These are phyloP conservation scores for Diddensiella transvaalensis DNA, from an alignment of 805 yeast genomes.

Conservation along the genomic window DNA sequence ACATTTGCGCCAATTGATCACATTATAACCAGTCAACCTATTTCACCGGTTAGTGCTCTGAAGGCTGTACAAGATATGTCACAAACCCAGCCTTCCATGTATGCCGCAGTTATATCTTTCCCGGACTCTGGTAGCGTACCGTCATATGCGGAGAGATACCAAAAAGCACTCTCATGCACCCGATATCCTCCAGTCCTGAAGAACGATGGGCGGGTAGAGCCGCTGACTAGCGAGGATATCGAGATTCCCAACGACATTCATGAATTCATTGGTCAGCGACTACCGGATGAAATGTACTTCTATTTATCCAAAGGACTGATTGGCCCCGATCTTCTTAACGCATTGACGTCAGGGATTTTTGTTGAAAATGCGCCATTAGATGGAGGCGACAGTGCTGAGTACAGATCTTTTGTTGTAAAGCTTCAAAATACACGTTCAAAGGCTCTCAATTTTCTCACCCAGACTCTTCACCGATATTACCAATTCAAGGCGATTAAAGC, in stretches of 20 bases:
- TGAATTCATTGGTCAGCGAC: conserved; percentile 74
- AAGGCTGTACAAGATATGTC: conserved; percentile 29
- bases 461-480: conserved; percentile 75
- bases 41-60: conserved; percentile 21
- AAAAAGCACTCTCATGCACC: conserved; percentile 65
- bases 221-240: conserved; percentile 42
- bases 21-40: conserved; percentile 19
- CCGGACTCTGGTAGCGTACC: conserved; percentile 21
- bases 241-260: conserved; percentile 75
- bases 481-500: conserved; percentile 66
- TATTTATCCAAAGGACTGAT: conserved; percentile 77
- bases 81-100: conserved; percentile 29
- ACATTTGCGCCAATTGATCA: conserved; percentile 49
- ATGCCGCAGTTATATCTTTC: conserved; percentile 27
- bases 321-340: conserved; percentile 59
- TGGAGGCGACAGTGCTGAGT: conserved; percentile 55
- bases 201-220: conserved; percentile 63
- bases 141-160: conserved; percentile 46
- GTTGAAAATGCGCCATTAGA: conserved; percentile 66
- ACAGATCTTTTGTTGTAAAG: conserved; percentile 43
- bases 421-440: conserved; percentile 51
- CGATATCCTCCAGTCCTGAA: conserved; percentile 72
- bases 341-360: conserved; percentile 60
- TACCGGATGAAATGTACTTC: conserved; percentile 81
- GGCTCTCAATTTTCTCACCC: conserved; percentile 64